Conservation (phyloP, 352 stramenopile species). For the Poterioochromonas sp. region DNA sequence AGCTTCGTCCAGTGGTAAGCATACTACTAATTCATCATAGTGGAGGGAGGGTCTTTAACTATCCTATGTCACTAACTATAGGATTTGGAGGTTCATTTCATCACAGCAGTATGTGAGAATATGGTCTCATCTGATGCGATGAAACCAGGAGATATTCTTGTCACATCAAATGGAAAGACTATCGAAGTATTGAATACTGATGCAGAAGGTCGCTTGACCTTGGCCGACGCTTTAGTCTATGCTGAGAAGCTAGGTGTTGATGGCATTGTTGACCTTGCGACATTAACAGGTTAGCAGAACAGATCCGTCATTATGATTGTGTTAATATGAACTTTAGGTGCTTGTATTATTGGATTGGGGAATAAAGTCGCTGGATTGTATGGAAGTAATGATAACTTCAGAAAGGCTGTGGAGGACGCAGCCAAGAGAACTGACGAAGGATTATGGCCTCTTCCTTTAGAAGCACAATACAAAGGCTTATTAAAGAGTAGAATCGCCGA, state of each 20-base stretch:
- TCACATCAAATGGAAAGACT: conserved; percentile 70
- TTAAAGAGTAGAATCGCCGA: conserved; percentile 69
- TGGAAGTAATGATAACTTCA: conserved; percentile 35
- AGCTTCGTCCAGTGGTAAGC: conserved; percentile 48
- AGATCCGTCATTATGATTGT: too few species aligned
- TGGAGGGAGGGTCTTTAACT: not conserved
- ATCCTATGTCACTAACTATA: not conserved
- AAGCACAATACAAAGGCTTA: conserved; percentile 59
- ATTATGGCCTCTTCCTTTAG: conserved; percentile 69
- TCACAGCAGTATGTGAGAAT: conserved; percentile 67
- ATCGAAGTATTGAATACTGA: conserved; percentile 74
- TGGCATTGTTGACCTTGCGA: conserved; percentile 46
- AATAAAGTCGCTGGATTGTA: conserved; percentile 41
- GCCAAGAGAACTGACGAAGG: conserved; percentile 61
- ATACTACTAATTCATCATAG: not conserved
- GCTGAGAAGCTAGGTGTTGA: conserved; percentile 56
- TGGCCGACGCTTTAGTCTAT: conserved; percentile 71
- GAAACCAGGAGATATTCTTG: conserved; percentile 65
- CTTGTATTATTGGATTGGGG: conserved; percentile 59
- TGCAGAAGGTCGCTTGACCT: conserved; percentile 67
- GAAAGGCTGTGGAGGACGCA: conserved; percentile 49
- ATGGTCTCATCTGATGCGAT: conserved; percentile 52
- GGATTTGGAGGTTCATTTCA: conserved; percentile 61
- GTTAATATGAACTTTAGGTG: too few species aligned
- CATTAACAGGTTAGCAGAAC: too few species aligned